Conservation (phyloP, 75 land plant species). For the Pinus taeda region DNA sequence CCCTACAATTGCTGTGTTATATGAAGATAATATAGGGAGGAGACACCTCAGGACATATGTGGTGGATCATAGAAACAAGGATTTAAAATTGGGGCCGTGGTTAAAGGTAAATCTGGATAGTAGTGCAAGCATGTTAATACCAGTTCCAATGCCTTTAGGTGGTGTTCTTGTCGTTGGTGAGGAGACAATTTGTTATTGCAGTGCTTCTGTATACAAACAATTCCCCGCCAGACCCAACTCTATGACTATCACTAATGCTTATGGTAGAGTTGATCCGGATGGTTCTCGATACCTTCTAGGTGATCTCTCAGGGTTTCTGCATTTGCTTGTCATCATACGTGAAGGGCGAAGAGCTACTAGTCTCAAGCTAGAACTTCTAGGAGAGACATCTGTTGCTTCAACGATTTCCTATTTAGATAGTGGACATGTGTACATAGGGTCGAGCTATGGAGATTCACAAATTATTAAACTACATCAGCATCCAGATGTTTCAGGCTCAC, state of each 20-base stretch:
- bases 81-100: no score
- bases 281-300: no score
- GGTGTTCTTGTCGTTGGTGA: slow-evolving; percentile 95
- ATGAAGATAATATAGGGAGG: no score
- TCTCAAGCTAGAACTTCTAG: no score
- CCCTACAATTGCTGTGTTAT: no score
- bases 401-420: slow-evolving; percentile 92
- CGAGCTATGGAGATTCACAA: slow-evolving; percentile 98
- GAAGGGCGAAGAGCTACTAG: no score
- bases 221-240: slow-evolving; percentile 61
- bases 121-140: no score
- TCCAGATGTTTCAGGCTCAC: slow-evolving; percentile 77
- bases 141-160: slow-evolving; percentile 80
- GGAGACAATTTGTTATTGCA: slow-evolving; percentile 89
- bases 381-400: slow-evolving; percentile 90
- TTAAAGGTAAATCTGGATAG: no score
- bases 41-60: no score
- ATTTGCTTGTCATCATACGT: no score
- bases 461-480: slow-evolving; percentile 81
- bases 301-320: no score
- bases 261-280: slow-evolving; percentile 94
- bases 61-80: no score
- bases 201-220: slow-evolving; percentile 74
- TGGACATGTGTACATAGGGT: slow-evolving; percentile 87
- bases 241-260: slow-evolving; percentile 89